Evolutionary conservation across 192 early-diverging fungal species (phyloP), one percentile per base, ranked within the genome.

Genomic region (Spizellomyces punctatus): DNA sequence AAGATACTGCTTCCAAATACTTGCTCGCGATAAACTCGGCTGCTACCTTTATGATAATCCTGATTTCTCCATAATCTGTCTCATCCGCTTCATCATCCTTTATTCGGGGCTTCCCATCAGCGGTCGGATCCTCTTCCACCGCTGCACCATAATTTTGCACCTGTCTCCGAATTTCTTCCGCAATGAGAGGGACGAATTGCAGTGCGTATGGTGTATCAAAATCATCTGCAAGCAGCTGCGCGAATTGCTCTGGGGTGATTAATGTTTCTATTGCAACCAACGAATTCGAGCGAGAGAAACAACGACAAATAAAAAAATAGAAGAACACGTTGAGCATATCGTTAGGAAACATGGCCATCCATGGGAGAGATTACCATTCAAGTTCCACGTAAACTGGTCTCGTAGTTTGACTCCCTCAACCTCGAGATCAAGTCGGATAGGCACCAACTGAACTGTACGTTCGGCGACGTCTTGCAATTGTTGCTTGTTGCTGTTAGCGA

Each of bases 131-230:
- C 43, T 82, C 74, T 67, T 78, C 78, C 9, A 72, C 69, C 43
- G 74, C 78, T 8, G 60, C 65, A 19, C 58, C 67, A 65, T 79
- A 78, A n/a, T 27, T 71, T 62, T 81, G 82, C n/a, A 91, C 77
- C 64, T 93, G 92, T 64, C 92, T 82, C 52, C 90, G 83, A 65
- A 93, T 92, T 49, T 81, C 86, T 63, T 91, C 83, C 1, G 92
- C 84, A 69, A 93, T 89, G 36, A 91, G 79, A 0, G 85, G 63
- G 3, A 89, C 82, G 71, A 91, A 92, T 43, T 79, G 78, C 6
- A 27, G 57, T n/a, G 75, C 75, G 19, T 63, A 60, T 12, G 79
- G 75, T 21, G 68, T 71, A 47, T 83, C 69, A 48, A 79, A 69
- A 60, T 81, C 79, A 48, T 74, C 72, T 12, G 77, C 77, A 16